These are phyloP conservation scores for Eragrostis tef DNA, from an alignment of 202 grass and related monocot genomes.

Conservation along the genomic window DNA sequence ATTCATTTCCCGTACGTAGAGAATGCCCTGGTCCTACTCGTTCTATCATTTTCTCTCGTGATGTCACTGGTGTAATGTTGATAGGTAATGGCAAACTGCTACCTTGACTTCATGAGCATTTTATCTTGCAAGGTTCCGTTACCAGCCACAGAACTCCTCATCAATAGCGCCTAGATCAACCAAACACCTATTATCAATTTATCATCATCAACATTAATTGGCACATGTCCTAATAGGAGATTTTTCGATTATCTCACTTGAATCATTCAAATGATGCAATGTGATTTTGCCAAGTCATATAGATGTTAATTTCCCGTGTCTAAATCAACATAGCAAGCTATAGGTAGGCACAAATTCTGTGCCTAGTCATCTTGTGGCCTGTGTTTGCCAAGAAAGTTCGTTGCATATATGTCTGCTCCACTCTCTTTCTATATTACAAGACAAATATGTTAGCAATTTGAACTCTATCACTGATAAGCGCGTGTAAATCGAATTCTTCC, in stretches of 20 bases:
- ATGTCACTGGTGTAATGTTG: slow-evolving; percentile 26
- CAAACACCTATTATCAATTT: slow-evolving; percentile 2
- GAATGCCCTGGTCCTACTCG: slow-evolving; percentile 21
- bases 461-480: slow-evolving; percentile 31
- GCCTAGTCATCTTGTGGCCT: not conserved
- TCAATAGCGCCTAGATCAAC: not conserved
- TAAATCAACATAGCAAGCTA: slow-evolving; percentile 20
- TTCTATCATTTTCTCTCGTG: slow-evolving; percentile 41
- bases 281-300: slow-evolving; percentile 23
- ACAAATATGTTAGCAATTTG: slow-evolving; percentile 33
- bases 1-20: slow-evolving; percentile 53
- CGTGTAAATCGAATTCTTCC: slow-evolving; percentile 1
- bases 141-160: slow-evolving; percentile 41
- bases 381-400: not conserved
- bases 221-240: not conserved
- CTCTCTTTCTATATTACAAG: slow-evolving; percentile 18
- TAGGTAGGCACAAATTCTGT: slow-evolving; percentile 3
- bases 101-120: slow-evolving; percentile 50
- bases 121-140: slow-evolving; percentile 36
- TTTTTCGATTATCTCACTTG: not conserved
- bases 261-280: slow-evolving; percentile 35
- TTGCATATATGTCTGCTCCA: not conserved
- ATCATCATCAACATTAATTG: not conserved
- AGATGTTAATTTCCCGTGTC: not conserved
- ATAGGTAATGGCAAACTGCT: slow-evolving; percentile 52